A percentile compares a stretch with the other conserved stretches of the same genome.
Evolutionary conservation across 192 early-diverging fungal genomes (phyloP).

Genomic region (Thamnidium elegans): DNA sequence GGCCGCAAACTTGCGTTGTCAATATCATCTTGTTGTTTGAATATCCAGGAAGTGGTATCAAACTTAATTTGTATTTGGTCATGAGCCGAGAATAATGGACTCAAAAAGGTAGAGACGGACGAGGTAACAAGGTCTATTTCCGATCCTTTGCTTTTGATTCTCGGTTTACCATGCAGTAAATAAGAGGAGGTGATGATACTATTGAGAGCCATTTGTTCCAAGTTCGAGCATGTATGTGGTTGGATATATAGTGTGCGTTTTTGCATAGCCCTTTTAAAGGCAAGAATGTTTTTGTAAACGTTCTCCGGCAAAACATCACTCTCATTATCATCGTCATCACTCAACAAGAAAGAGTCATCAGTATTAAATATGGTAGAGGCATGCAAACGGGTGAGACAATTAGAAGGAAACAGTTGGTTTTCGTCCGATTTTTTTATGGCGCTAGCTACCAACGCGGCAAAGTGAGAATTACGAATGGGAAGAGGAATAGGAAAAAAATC

Average conservation of each 20-base stretch:
- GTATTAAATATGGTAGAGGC: too few relatives aligned
- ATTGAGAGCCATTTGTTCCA: conserved; percentile 13
- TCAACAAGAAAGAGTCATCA: too few relatives aligned
- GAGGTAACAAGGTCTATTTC: neutral
- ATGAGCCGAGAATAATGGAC: conserved; percentile 8
- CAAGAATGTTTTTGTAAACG: too few relatives aligned
- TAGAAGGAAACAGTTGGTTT: too few relatives aligned
- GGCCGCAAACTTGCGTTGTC: conserved; percentile 1
- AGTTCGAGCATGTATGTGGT: conserved; percentile 15
- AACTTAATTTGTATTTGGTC: conserved; percentile 8
- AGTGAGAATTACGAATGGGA: too few relatives aligned
- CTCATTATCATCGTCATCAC: too few relatives aligned
- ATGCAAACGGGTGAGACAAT: too few relatives aligned
- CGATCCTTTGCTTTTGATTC: conserved; percentile 6
- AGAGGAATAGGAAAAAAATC: too few relatives aligned
- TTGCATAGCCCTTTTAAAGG: conserved; percentile 14
- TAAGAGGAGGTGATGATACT: conserved; percentile 2
- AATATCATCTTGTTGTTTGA: conserved; percentile 5
- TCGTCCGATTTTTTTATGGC: too few relatives aligned
- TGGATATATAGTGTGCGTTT: conserved; percentile 2
- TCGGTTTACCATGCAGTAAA: conserved; percentile 14
- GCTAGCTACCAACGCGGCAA: too few relatives aligned
- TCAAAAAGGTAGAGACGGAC: conserved; percentile 8
- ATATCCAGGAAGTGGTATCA: conserved; percentile 8
- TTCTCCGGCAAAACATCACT: too few relatives aligned